Evolutionary conservation across 169 alveolate genomes (phyloP).

Genomic region (Pseudocohnilembus persalinus): DNA sequence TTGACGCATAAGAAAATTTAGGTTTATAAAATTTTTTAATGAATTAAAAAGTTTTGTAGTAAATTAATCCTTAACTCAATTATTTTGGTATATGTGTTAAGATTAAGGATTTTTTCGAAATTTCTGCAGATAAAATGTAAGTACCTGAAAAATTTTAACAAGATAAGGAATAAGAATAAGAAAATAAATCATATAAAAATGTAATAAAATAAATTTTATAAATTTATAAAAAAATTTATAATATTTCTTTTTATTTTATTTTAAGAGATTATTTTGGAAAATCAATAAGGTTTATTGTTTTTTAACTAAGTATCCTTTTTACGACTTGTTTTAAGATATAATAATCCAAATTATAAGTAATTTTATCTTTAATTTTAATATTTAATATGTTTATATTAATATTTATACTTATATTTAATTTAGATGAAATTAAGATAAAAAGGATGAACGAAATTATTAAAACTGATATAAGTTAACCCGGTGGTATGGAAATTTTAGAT

Average conservation of each 20-base stretch:
- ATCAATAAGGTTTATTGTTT: slow-evolving; percentile 6
- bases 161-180: not conserved
- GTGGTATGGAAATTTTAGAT: not conserved
- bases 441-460: not conserved
- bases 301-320: slow-evolving; percentile 13
- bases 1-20: no score
- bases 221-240: no score
- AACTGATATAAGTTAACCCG: not conserved
- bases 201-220: no score
- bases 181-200: no score
- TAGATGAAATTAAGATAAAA: slow-evolving; percentile 10
- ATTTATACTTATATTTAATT: not conserved
- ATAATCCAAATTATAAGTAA: slow-evolving; percentile 7
- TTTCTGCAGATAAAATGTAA: not conserved
- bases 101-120: not conserved
- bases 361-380: no score
- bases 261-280: slow-evolving; percentile 13
- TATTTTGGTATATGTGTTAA: not conserved
- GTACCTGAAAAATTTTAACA: no score
- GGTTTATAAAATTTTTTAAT: not conserved
- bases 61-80: not conserved
- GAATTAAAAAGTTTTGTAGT: not conserved
- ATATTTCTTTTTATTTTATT: no score
- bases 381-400: not conserved
- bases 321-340: slow-evolving; percentile 17